Base-by-base conservation (phyloP, 1,139 yeast genomes). In the Suhomyces ambrosiae region DNA sequence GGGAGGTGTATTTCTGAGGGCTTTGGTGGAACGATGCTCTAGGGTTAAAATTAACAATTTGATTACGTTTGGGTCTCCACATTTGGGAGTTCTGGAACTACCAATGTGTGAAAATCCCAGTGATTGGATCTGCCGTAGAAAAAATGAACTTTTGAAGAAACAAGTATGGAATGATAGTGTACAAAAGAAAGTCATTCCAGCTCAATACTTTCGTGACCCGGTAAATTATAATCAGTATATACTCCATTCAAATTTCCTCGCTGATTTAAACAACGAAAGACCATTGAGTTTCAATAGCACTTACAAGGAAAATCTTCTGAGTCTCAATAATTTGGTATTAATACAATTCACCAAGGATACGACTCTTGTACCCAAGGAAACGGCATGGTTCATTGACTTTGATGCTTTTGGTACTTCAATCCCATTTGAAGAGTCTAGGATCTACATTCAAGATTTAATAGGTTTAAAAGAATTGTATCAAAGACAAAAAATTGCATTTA, bases 41-140 rank as follows among this genome's bases (percentile, higher is more conserved):
- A 63, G 65, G 37, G 63, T 82, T 1, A 64, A 70, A 3, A 66
- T 85, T 3, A 58, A 72, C 39, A 79, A 71, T 33, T 62, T 86
- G 33, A 65, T 86, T 11, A 82, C 95, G 0, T 85, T 83, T 61
- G 95, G 95, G 0, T 80, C 89, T 1, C 95, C 95, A 0, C 95
- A 86, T 52, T 74, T 81, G 63, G 95, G 95, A 3, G 79, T 86
- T 6, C 69, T 73, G 48, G 92, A 85, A 45, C 63, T 86, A 31
- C 90, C 90, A 0, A 57, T 70, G 5, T 86, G 95, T 56, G 58
- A 58, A 3, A 57, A 68, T 2, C 61, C 68, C 4, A 52, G 54
- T 5, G 86, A 82, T 50, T 80, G 86, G 79, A 39, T 82, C 1
- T 86, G 95, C 52, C 63, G 71, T 39, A 63, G 66, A 32, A 66